Percentiles rank a stretch among this genome's conserved stretches.
Conservation (phyloP, 2,329 filamentous ascomycete species). For the Plectosphaerella cucumerina region DNA sequence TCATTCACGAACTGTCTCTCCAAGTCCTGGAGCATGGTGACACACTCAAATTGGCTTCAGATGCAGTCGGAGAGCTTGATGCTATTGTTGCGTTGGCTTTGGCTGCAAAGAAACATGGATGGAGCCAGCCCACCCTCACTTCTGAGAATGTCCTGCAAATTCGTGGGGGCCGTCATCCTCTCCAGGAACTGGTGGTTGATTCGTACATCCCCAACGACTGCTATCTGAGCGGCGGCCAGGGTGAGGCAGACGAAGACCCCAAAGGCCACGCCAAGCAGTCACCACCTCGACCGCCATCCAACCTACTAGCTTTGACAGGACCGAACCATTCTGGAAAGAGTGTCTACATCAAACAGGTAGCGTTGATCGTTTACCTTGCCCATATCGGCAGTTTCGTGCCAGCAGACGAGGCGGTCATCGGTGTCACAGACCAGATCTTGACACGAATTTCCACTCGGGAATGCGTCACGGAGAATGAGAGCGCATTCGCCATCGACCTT, state of each 20-base stretch:
- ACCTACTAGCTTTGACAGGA: constrained; percentile 78
- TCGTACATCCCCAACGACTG: constrained; percentile 83
- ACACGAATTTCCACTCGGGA: constrained; percentile 77
- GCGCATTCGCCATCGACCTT: constrained; percentile 71
- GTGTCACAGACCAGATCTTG: constrained; percentile 88
- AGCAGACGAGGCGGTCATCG: constrained; percentile 69
- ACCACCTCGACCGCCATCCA: constrained; percentile 22
- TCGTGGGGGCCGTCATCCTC: constrained; percentile 72
- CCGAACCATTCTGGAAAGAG: constrained; percentile 98
- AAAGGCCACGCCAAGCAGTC: too few species aligned
- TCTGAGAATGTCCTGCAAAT: constrained; percentile 68
- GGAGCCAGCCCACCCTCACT: constrained; percentile 67
- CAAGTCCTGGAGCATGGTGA: constrained; percentile 65
- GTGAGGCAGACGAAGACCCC: constrained; percentile 10
- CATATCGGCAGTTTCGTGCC: constrained; percentile 93
- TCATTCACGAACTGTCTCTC: constrained; percentile 73
- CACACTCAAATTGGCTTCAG: constrained; percentile 64
- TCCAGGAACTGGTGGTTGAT: constrained; percentile 80
- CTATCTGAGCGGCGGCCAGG: constrained; percentile 56
- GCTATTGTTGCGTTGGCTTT: constrained; percentile 75
- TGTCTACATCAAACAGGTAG: constrained; percentile 89
- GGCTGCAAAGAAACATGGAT: constrained; percentile 70
- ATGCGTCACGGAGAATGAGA: constrained; percentile 54
- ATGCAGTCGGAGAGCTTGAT: constrained; percentile 82
- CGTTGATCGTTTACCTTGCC: constrained; percentile 85